A percentile compares a stretch with the other conserved stretches of the same genome.
Conservation (phyloP, 805 yeast genomes). For the Candida ortonii region DNA sequence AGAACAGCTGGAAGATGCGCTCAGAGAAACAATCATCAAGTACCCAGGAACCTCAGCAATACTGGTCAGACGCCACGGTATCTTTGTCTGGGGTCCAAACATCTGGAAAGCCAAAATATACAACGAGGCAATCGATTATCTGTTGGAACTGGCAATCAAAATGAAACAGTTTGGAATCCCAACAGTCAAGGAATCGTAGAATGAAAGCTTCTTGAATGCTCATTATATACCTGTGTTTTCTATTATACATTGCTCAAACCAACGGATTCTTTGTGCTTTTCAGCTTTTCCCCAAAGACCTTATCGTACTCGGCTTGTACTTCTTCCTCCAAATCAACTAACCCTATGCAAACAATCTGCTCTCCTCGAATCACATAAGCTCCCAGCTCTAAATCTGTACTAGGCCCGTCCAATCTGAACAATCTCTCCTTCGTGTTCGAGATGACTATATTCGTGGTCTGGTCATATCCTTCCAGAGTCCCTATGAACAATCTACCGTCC, state of each 20-base stretch:
- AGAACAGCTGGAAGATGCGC: constrained; percentile 69
- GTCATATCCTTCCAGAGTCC: constrained; percentile 58
- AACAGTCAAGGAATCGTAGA: constrained; percentile 31
- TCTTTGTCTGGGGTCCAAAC: constrained; percentile 93
- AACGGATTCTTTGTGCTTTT: constrained; percentile 33
- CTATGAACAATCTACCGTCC: constrained; percentile 52
- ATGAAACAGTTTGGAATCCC: constrained; percentile 72
- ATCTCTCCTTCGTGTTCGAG: constrained; percentile 48
- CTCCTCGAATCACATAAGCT: constrained; percentile 55
- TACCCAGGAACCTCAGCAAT: constrained; percentile 85
- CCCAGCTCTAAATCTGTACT: constrained; percentile 44
- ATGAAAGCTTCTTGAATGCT: background rate
- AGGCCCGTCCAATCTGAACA: constrained; percentile 41
- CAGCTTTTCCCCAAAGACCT: constrained; percentile 23
- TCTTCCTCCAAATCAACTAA: constrained; percentile 45
- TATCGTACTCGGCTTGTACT: constrained; percentile 40
- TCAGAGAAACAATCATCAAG: constrained; percentile 59
- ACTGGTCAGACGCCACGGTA: constrained; percentile 88
- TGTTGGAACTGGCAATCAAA: constrained; percentile 79
- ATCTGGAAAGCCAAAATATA: constrained; percentile 91
- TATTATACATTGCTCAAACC: constrained; percentile 13
- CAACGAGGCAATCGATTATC: constrained; percentile 89
- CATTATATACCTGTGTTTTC: background rate
- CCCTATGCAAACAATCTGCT: constrained; percentile 55
- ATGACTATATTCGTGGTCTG: constrained; percentile 60